A percentile compares a stretch with the other conserved stretches of the same genome.
phyloP scores from a whole-genome alignment of 331 rosid genomes.

The Acacia pycnantha region DNA sequence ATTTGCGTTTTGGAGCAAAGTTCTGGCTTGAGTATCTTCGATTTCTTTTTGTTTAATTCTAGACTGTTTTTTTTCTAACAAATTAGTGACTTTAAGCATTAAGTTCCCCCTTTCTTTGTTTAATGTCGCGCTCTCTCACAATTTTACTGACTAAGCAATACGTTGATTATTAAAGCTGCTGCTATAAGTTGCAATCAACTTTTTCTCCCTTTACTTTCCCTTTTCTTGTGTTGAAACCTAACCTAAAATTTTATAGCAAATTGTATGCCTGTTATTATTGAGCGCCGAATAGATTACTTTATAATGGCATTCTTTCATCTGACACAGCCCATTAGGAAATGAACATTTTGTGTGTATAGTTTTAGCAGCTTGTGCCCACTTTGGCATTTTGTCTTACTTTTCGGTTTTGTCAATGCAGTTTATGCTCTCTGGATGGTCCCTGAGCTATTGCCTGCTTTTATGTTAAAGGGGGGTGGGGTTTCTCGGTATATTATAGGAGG shows the following conservation, averaged over 20 bases:
- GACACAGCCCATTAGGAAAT: background rate
- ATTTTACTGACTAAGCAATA: background rate
- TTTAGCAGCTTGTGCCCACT: background rate
- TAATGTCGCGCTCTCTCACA: background rate
- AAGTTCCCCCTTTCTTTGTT: background rate
- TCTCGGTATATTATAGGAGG: slow-evolving; percentile 84
- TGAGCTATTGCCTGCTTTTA: slow-evolving; percentile 75
- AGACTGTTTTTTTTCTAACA: background rate
- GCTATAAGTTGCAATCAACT: background rate
- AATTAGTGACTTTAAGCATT: background rate
- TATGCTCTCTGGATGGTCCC: slow-evolving; percentile 93
- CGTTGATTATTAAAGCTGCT: background rate
- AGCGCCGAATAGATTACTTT: background rate
- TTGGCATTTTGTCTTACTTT: background rate
- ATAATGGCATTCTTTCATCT: background rate
- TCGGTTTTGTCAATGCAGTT: slow-evolving; percentile 44
- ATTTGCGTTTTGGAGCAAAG: background rate
- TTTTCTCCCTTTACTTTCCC: background rate
- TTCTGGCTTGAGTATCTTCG: background rate
- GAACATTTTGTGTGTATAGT: background rate
- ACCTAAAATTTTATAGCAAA: background rate
- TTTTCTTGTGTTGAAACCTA: background rate
- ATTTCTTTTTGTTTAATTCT: background rate
- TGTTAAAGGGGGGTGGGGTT: slow-evolving; percentile 87
- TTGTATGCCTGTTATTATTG: background rate